A percentile compares a stretch with the other conserved stretches of the same genome.
Evolutionary conservation across 257 asterid genomes (phyloP).

Genomic region (Penstemon barbatus): DNA sequence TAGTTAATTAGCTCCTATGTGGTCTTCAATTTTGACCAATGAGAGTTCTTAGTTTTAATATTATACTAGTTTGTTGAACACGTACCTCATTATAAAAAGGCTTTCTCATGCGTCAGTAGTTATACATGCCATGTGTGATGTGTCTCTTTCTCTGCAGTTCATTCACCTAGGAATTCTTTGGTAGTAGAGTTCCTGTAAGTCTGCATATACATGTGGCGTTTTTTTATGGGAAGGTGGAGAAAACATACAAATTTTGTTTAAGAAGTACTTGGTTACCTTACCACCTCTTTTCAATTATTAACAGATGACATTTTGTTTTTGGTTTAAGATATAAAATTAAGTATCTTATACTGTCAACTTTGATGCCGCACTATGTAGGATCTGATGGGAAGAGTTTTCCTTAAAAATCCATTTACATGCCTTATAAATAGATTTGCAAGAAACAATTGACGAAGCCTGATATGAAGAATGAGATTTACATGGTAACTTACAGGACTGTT

Average conservation of each 20-base stretch:
- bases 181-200: neutral
- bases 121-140: neutral
- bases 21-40: neutral
- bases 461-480: constrained; percentile 6
- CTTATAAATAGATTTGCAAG: neutral
- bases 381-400: too few species aligned
- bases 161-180: neutral
- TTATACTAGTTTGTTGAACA: constrained; percentile 6
- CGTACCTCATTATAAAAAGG: neutral
- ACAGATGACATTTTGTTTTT: neutral
- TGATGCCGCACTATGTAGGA: neutral
- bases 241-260: neutral
- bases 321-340: neutral
- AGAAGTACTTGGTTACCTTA: neutral
- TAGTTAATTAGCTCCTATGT: neutral
- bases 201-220: neutral
- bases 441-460: constrained; percentile 9
- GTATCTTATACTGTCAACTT: neutral
- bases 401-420: too few species aligned
- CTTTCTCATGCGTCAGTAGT: neutral
- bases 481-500: constrained; percentile 3
- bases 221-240: neutral
- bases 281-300: neutral
- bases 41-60: neutral
- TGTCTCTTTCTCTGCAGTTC: neutral